These are phyloP conservation scores for Pichia phayaonensis DNA, from an alignment of 805 yeast species.

Conservation along the genomic window DNA sequence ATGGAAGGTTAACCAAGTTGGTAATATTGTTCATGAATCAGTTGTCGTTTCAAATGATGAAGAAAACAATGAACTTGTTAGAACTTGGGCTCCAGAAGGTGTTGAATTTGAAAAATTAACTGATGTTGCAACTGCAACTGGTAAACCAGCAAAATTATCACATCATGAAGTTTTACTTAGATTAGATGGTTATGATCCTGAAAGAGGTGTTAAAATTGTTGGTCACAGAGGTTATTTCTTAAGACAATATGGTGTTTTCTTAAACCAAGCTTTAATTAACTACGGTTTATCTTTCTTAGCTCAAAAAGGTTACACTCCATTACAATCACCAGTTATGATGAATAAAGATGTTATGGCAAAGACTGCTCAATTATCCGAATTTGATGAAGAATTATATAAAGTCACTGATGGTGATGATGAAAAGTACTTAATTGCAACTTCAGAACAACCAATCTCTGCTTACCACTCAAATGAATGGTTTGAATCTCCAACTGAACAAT, in stretches of 20 bases:
- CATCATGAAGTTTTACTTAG: slow-evolving; percentile 94
- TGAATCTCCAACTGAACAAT: slow-evolving; percentile 92
- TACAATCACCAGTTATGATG: slow-evolving; percentile 99
- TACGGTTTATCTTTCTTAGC: slow-evolving; percentile 85
- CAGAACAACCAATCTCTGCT: slow-evolving; percentile 98
- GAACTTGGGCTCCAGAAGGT: slow-evolving; percentile 80
- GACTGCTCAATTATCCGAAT: slow-evolving; percentile 96
- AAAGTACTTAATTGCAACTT: slow-evolving; percentile 95
- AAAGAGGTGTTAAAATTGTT: slow-evolving; percentile 93
- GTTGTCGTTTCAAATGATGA: slow-evolving; percentile 86
- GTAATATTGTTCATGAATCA: slow-evolving; percentile 89
- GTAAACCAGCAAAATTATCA: slow-evolving; percentile 69
- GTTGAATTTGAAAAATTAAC: slow-evolving; percentile 42
- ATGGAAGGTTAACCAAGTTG: slow-evolving; percentile 79
- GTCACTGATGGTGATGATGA: slow-evolving; percentile 96
- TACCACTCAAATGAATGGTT: slow-evolving; percentile 98
- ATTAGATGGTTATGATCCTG: slow-evolving; percentile 97
- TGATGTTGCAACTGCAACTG: slow-evolving; percentile 68
- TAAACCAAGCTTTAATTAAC: slow-evolving; percentile 96
- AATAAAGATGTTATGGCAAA: slow-evolving; percentile 99
- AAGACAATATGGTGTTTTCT: slow-evolving; percentile 91
- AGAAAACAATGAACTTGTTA: slow-evolving; percentile 81
- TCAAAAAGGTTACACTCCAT: slow-evolving; percentile 66
- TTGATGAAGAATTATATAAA: slow-evolving; percentile 96
- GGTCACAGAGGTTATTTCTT: slow-evolving; percentile 99